These are phyloP conservation scores for Rutstroemia sp. DNA, from an alignment of 2,329 filamentous ascomycete species.

Conservation along the genomic window DNA sequence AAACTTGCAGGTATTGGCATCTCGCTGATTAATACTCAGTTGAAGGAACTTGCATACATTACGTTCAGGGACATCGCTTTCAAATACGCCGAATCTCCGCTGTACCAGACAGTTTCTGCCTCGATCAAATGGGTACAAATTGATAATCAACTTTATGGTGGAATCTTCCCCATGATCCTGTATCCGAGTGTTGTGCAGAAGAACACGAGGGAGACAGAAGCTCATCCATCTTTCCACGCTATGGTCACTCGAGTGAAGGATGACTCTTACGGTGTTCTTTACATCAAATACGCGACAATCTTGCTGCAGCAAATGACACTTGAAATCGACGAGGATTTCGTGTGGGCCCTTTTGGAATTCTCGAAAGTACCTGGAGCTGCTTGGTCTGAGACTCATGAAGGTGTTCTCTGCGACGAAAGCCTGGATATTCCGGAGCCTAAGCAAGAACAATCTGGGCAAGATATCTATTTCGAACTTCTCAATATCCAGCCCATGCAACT, in stretches of 20 bases:
- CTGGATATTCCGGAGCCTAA: slow-evolving; percentile 90
- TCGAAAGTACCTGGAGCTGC: slow-evolving; percentile 85
- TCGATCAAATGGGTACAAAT: slow-evolving; percentile 99
- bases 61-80: slow-evolving; percentile 88
- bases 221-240: slow-evolving; percentile 87
- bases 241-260: slow-evolving; percentile 95
- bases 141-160: slow-evolving; percentile 96
- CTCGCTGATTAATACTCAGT: slow-evolving; percentile 84
- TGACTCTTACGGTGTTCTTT: slow-evolving; percentile 93
- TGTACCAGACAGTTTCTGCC: slow-evolving; percentile 86
- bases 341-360: slow-evolving; percentile 92
- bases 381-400: slow-evolving; percentile 71
- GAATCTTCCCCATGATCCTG: slow-evolving; percentile 93
- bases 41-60: slow-evolving; percentile 87
- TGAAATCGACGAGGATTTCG: slow-evolving; percentile 96
- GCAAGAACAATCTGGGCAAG: slow-evolving; percentile 75
- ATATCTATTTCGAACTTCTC: slow-evolving; percentile 95
- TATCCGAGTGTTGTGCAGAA: slow-evolving; percentile 98
- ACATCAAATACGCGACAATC: slow-evolving; percentile 96
- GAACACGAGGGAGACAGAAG: slow-evolving; percentile 86
- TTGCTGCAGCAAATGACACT: slow-evolving; percentile 96
- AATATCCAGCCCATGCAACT: slow-evolving; percentile 98
- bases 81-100: slow-evolving; percentile 83
- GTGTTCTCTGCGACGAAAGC: slow-evolving; percentile 79
- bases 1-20: slow-evolving; percentile 86